Evolutionary conservation across 768 basidiomycete genomes (phyloP).

Genomic region (Tylopilus rubrobrunneus): DNA sequence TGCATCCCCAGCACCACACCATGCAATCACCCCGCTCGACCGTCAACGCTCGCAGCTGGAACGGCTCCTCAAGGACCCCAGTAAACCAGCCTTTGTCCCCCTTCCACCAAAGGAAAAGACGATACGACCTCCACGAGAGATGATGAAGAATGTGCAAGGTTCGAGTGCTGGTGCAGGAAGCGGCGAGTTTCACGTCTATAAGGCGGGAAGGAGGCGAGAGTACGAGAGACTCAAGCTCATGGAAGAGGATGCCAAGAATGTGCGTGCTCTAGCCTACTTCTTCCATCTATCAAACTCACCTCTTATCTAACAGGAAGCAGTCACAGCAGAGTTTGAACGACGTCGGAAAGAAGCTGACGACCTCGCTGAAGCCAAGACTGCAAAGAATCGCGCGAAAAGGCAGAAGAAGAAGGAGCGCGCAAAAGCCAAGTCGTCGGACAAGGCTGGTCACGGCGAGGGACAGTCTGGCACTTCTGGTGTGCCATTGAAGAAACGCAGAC

Average conservation of each 20-base stretch:
- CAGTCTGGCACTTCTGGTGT: constrained; percentile 29
- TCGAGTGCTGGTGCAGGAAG: constrained; percentile 96
- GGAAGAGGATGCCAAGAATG: constrained; percentile 78
- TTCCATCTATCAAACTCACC: not conserved
- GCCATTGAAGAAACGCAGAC: constrained; percentile 73
- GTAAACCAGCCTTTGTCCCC: constrained; percentile 77
- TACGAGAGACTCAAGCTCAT: constrained; percentile 91
- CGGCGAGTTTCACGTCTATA: constrained; percentile 98
- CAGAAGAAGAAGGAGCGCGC: constrained; percentile 85
- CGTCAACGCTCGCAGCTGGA: constrained; percentile 68
- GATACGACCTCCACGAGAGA: constrained; percentile 79
- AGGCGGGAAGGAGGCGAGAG: constrained; percentile 88
- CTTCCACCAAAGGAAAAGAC: constrained; percentile 78
- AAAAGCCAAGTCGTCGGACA: constrained; percentile 40
- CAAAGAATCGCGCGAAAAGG: constrained; percentile 91
- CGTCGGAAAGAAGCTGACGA: constrained; percentile 71
- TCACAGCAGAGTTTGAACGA: constrained; percentile 68
- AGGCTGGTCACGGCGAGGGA: constrained; percentile 25
- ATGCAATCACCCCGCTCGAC: constrained; percentile 51
- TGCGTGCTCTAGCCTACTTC: constrained; percentile 30
- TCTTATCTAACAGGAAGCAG: constrained; percentile 52
- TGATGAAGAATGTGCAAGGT: constrained; percentile 99
- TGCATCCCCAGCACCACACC: constrained; percentile 32
- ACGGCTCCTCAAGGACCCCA: constrained; percentile 84
- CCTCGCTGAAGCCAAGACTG: constrained; percentile 79